Base-by-base conservation (phyloP, 1,139 yeast genomes). In the Taphrina pruni region DNA sequence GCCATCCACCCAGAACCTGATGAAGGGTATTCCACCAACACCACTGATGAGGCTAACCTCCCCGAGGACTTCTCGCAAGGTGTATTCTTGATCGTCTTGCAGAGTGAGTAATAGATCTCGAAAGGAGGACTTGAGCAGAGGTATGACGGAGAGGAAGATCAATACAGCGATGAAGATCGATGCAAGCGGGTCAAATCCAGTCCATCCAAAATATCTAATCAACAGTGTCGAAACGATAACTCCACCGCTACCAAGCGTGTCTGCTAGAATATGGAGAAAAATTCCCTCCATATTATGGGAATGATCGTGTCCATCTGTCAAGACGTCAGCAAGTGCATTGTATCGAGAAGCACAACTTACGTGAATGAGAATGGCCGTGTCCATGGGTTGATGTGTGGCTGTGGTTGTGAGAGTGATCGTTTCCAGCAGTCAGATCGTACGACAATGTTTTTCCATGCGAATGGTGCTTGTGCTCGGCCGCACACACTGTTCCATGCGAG, bases 261-360 rank as follows among this genome's bases (percentile, higher is more conserved):
- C 99, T 0, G 99, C 99, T 60, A 94, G 78, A 57, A 94, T 90
- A 75, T 94, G 99, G 57, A 94, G 81, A 74, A 94, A 94, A 11
- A 94, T 91, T 32, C 99, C 99, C 72, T 88, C 87, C 96, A 94
- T 90, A 77, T 94, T 94, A 75, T 93, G 97, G 76, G 90, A 90
- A 39, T 78, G 78, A 50, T 75, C 77, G 14, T 72, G 74, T 17
- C 72, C 70, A 60, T 50, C 62, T 58, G 32, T 9, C 14, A 54
- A n/a, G 58, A 36, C 26, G 4, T 26, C 55, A 21, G 32, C 36
- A 61, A n/a, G 45, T 3, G 7, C 36, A 48, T 9, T 32, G 9
- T 14, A 26, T 38, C 20, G 12, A 32, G 48, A 26, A 58, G 32
- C 32, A 45, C 9, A 38, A 32, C 26, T 48, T 38, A 70, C 60